Evolutionary conservation across 768 basidiomycete genomes (phyloP).

Genomic region (Thelephora ganbajun): DNA sequence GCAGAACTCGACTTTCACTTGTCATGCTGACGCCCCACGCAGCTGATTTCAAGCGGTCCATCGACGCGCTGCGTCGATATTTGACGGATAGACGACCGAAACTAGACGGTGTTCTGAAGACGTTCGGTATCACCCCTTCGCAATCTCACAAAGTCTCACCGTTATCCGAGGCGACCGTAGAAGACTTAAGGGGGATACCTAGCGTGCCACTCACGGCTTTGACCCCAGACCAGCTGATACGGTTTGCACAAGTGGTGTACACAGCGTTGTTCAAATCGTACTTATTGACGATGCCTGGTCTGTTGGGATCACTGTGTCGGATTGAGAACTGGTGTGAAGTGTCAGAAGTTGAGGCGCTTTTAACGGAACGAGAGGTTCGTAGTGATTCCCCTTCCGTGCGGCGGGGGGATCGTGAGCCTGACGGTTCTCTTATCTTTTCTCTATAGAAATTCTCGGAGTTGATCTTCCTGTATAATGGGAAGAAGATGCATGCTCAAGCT

Average conservation of each 20-base stretch:
- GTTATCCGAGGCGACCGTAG: constrained; percentile 57
- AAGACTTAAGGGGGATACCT: constrained; percentile 69
- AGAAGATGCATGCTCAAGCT: constrained; percentile 90
- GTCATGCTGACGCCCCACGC: neutral
- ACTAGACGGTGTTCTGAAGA: constrained; percentile 59
- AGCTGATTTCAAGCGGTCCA: constrained; percentile 55
- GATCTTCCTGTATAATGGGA: constrained; percentile 83
- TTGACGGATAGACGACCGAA: constrained; percentile 85
- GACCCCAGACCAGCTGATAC: constrained; percentile 71
- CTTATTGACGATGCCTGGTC: constrained; percentile 61
- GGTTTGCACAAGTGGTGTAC: constrained; percentile 88
- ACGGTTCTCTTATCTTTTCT: constrained; percentile 2
- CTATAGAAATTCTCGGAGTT: constrained; percentile 82
- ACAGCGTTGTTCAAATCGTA: constrained; percentile 93
- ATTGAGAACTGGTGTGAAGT: constrained; percentile 97
- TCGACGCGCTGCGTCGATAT: constrained; percentile 83
- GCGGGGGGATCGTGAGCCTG: neutral
- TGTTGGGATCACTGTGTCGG: constrained; percentile 80
- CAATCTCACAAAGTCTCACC: constrained; percentile 56
- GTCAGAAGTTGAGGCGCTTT: constrained; percentile 78
- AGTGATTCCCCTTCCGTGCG: neutral
- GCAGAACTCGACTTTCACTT: too few species aligned
- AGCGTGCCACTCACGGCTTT: constrained; percentile 58
- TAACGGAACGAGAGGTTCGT: constrained; percentile 64
- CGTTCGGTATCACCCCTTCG: constrained; percentile 51